These are phyloP conservation scores for Trypanosoma avium DNA, from an alignment of 208 protist genomes.

Conservation along the genomic window DNA sequence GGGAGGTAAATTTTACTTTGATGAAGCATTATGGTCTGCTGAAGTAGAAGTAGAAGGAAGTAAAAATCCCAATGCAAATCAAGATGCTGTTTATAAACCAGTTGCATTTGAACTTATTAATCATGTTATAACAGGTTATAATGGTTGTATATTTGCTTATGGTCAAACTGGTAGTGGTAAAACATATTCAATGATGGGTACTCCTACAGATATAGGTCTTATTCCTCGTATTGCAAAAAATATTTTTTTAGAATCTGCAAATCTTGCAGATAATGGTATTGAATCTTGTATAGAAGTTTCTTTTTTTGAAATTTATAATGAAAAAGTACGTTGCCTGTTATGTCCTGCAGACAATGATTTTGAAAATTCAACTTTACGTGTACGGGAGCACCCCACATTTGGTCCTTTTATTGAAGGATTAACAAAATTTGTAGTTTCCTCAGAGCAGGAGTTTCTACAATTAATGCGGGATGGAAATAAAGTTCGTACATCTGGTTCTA, in stretches of 20 bases:
- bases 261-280: conserved; percentile 36
- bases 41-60: conserved; percentile 33
- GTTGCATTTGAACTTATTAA: conserved; percentile 56
- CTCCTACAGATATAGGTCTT: conserved; percentile 40
- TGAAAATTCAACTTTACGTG: conserved; percentile 67
- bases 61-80: conserved; percentile 47
- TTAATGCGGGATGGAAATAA: conserved; percentile 88
- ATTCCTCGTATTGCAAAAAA: conserved; percentile 68
- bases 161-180: conserved; percentile 90
- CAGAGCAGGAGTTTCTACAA: conserved; percentile 59
- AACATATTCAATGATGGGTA: conserved; percentile 83
- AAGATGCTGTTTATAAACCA: conserved; percentile 59
- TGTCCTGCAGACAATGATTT: conserved; percentile 45
- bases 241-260: conserved; percentile 44
- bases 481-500: conserved; percentile 83
- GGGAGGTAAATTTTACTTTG: conserved; percentile 61
- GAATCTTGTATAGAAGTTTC: conserved; percentile 83
- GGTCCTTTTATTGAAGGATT: conserved; percentile 81
- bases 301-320: conserved; percentile 93
- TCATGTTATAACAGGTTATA: conserved; percentile 78
- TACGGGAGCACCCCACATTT: conserved; percentile 78
- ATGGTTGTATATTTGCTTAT: conserved; percentile 89
- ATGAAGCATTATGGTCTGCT: conserved; percentile 71
- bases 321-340: conserved; percentile 82
- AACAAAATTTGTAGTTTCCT: conserved; percentile 68